Evolutionary conservation across 371 early-diverging fungal genomes (phyloP).

Genomic region (Mucor plumbeus): DNA sequence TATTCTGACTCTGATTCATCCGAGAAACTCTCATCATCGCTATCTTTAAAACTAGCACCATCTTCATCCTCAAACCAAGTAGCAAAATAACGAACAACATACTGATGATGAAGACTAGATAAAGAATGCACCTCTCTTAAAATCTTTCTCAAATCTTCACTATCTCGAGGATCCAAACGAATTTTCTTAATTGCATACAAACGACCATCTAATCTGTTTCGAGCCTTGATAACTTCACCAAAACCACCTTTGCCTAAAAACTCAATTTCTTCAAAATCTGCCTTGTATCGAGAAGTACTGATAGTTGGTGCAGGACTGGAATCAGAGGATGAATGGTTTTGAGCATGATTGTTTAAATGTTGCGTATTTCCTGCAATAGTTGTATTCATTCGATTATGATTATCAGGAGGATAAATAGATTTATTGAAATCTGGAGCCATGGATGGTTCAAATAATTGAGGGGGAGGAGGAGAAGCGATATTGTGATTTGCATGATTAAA

Average conservation of each 20-base stretch:
- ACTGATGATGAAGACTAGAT: slow-evolving; percentile 89
- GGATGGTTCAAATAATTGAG: slow-evolving; percentile 24
- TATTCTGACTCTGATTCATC: slow-evolving; percentile 51
- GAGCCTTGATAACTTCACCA: slow-evolving; percentile 93
- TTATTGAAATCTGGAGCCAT: slow-evolving; percentile 17
- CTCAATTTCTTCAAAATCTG: slow-evolving; percentile 93
- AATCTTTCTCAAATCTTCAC: slow-evolving; percentile 80
- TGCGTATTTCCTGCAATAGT: background rate
- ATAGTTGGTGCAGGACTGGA: slow-evolving; percentile 7
- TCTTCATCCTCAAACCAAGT: slow-evolving; percentile 89
- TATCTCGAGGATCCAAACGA: slow-evolving; percentile 73
- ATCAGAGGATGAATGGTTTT: slow-evolving; percentile 3
- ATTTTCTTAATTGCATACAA: slow-evolving; percentile 94
- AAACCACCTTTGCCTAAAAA: slow-evolving; percentile 93
- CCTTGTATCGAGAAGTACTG: slow-evolving; percentile 70
- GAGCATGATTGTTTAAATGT: background rate
- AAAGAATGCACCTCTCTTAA: slow-evolving; percentile 91
- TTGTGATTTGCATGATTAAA: background rate
- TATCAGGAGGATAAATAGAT: slow-evolving; percentile 17
- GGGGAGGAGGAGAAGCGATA: background rate
- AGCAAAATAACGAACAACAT: slow-evolving; percentile 92
- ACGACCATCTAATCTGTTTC: slow-evolving; percentile 84
- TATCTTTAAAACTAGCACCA: slow-evolving; percentile 36
- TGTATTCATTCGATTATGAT: slow-evolving; percentile 1
- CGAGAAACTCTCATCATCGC: slow-evolving; percentile 56